Evolutionary conservation across 78 protist species (phyloP), one percentile per base, ranked within the genome.

Genomic region (Blattamonas nauphoetae): DNA sequence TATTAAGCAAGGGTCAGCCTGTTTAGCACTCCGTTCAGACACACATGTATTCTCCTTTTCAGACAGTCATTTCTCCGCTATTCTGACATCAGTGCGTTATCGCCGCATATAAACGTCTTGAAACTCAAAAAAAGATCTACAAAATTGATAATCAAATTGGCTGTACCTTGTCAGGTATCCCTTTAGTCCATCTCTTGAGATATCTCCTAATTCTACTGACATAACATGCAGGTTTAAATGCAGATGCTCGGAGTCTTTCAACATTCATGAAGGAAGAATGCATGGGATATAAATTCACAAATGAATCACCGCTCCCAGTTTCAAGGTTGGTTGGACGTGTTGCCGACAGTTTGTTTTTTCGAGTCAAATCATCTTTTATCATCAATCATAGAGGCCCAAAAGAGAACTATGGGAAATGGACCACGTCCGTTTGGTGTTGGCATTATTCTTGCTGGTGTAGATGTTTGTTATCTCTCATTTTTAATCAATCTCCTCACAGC

Each of bases 361-460:
- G 29, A 4, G 6, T 5, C 45, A 33, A 6, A 79, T n/a, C n/a
- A n/a, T n/a, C n/a, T n/a, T n/a, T n/a, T n/a, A n/a, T n/a, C n/a
- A n/a, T n/a, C n/a, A n/a, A n/a, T n/a, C 1, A n/a, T 46, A 83
- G 85, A 85, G 81, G 0, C 45, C 71, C 91, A 89, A 35, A 85
- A 5, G 5, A 21, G 78, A 6, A 89, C 91, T 0, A 78, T 79
- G 33, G 33, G 0, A n/a, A 42, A 0, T 29, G 91, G 91, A 1
- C 0, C 78, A 29, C 1, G 91, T 41, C 91, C 91, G 2, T 89
- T 84, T 44, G 91, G 91, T 0, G 91, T 85, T 38, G 86, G 89
- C 46, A 1, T 89, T 3, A 3, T 89, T 2, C 2, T 89, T 33
- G 86, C 77, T 0, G 89, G 91, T 34, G 85, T 80, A 1, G 91